phyloP scores from a whole-genome alignment of 2,329 filamentous ascomycete genomes.

The Byssochlamys sp. region DNA sequence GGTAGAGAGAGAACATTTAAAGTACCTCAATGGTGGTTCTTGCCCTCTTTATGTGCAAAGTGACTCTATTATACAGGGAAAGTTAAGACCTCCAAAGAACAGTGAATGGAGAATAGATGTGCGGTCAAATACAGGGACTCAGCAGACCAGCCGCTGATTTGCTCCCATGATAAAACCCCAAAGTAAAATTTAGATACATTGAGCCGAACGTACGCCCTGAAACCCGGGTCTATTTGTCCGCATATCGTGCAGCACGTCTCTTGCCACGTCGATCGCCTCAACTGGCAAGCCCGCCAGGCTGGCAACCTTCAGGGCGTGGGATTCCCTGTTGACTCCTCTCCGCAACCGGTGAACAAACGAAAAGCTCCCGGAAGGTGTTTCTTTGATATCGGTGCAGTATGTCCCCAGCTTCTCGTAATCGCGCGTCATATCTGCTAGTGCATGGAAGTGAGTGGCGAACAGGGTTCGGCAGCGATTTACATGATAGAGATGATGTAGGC shows the following conservation, averaged over 20 bases:
- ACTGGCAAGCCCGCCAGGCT: constrained; percentile 71
- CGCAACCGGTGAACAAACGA: constrained; percentile 76
- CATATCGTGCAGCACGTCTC: constrained; percentile 42
- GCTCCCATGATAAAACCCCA: neutral
- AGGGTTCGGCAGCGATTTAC: constrained; percentile 69
- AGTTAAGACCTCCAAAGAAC: no score
- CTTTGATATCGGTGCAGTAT: constrained; percentile 83
- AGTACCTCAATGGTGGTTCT: neutral
- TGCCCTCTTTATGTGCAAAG: neutral
- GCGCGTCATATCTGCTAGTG: constrained; percentile 64
- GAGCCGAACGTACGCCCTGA: neutral
- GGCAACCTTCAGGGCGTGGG: constrained; percentile 93
- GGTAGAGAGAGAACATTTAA: no score
- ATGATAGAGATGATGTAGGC: constrained; percentile 70
- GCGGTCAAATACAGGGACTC: no score
- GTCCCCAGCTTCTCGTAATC: constrained; percentile 52
- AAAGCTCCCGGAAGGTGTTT: constrained; percentile 61
- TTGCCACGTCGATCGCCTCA: constrained; percentile 59
- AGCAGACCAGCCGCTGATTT: neutral
- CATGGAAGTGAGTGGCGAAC: constrained; percentile 93
- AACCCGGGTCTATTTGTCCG: neutral
- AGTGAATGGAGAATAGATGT: no score
- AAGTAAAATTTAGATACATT: neutral
- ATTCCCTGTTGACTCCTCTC: constrained; percentile 72
- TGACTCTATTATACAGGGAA: no score